phyloP scores from a whole-genome alignment of 2,329 filamentous ascomycete genomes.

The Passalora sequoiae region DNA sequence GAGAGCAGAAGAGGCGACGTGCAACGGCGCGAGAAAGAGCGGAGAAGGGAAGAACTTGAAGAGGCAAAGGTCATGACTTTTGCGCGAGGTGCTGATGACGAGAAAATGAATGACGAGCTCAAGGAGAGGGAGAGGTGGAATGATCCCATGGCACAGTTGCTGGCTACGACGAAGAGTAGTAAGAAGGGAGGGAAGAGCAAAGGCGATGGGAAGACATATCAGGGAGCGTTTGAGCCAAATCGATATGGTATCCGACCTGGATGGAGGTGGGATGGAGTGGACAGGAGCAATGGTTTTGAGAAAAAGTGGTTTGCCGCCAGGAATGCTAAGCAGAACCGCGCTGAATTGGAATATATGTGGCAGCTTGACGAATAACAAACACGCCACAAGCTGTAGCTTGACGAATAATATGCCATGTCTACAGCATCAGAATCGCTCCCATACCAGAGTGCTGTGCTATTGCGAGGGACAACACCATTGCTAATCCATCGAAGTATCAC shows the following conservation, averaged over 20 bases:
- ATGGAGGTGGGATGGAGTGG: slow-evolving; percentile 94
- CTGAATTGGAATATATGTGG: slow-evolving; percentile 84
- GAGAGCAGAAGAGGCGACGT: slow-evolving; percentile 79
- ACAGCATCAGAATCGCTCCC: too few relatives aligned
- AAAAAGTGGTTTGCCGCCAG: slow-evolving; percentile 84
- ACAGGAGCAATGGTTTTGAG: slow-evolving; percentile 90
- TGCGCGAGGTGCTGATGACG: slow-evolving; percentile 76
- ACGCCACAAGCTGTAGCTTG: too few relatives aligned
- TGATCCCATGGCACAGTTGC: slow-evolving; percentile 81
- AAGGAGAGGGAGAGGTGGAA: slow-evolving; percentile 79
- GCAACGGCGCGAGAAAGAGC: slow-evolving; percentile 64
- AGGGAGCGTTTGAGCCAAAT: slow-evolving; percentile 78
- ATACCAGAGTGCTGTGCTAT: too few relatives aligned
- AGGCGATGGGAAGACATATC: slow-evolving; percentile 55
- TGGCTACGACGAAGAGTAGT: slow-evolving; percentile 52
- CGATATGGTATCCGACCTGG: slow-evolving; percentile 89
- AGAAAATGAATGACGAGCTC: slow-evolving; percentile 76
- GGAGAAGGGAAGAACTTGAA: slow-evolving; percentile 61
- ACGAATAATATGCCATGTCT: too few relatives aligned
- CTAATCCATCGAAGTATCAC: too few relatives aligned
- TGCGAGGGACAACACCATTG: too few relatives aligned
- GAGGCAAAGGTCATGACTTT: slow-evolving; percentile 80
- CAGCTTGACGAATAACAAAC: slow-evolving; percentile 91
- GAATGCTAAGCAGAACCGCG: slow-evolving; percentile 70
- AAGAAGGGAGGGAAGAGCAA: slow-evolving; percentile 56